Evolutionary conservation across 2,329 filamentous ascomycete genomes (phyloP), one percentile per base, ranked within the genome.

Genomic region (Aschersonia sp.): DNA sequence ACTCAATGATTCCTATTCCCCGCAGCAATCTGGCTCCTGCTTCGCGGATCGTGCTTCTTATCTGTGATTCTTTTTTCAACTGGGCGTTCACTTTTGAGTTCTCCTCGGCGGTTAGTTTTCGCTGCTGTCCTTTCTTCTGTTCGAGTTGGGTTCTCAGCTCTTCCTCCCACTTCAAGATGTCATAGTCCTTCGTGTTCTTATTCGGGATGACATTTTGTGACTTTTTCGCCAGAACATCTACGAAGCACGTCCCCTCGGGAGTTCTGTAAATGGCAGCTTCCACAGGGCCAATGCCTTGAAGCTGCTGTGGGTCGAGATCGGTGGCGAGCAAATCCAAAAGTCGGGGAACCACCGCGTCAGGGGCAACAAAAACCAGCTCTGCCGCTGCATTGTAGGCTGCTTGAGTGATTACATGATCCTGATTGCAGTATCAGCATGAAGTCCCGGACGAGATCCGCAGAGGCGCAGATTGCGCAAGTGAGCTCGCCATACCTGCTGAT

Each of bases 141-240:
- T 89, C 88, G 41, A 98, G 67, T 56, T 95, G 87, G 40, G 79
- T 75, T 49, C 89, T 76, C 6, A 98, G 73, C 53, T 98, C 92
- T 61, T 90, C 84, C 64, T 98, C 92, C 92, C 94, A 98, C 64
- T 95, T 95, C 41, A 95, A 66, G 1, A 87, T 94, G 56, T 98
- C 87, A 57, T 95, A 95, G 61, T 97, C 92, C 62, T 94, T 95
- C 45, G 79, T 83, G 57, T 87, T 95, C 67, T 95, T 97, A 65
- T 88, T 83, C 4, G 87, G 80, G 2, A 83, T 68, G 39, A 73
- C 69, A 51, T 77, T 77, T 49, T 79, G 78, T 1, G 80, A 70
- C 61, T 94, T 94, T 60, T 87, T 89, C 35, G 84, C 86, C 5
- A 98, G 73, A 0, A 97, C 86, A 64, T 98, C 92, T 22, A 98